These are phyloP conservation scores for Fusarium veterinarium DNA, from an alignment of 2,329 filamentous ascomycete genomes.

Conservation along the genomic window DNA sequence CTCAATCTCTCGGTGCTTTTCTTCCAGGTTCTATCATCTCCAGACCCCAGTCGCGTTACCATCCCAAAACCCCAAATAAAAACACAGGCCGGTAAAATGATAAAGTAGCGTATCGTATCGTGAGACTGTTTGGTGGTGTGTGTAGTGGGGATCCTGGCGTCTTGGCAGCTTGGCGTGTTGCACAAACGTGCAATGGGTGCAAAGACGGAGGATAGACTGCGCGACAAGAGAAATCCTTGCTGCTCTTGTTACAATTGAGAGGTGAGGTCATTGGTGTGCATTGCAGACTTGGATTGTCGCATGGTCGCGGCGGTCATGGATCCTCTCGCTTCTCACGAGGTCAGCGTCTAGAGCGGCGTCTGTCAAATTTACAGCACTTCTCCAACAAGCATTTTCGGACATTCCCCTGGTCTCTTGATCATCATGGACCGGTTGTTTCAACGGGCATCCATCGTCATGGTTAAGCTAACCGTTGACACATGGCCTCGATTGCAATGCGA, in stretches of 20 bases:
- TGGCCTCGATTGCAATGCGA: background rate
- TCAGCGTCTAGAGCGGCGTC: constrained; percentile 16
- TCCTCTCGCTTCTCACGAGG: constrained; percentile 3
- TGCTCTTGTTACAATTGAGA: constrained; percentile 23
- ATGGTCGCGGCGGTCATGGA: constrained; percentile 20
- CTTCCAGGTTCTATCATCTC: constrained; percentile 17
- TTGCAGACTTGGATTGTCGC: constrained; percentile 22
- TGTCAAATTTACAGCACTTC: constrained; percentile 2
- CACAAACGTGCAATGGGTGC: constrained; percentile 23
- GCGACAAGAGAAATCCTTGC: constrained; percentile 28
- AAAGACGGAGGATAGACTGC: constrained; percentile 4
- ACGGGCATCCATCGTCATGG: constrained; percentile 20
- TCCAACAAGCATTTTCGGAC: constrained; percentile 2
- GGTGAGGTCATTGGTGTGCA: constrained; percentile 43
- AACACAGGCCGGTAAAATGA: constrained; percentile 11
- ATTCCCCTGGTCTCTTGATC: constrained; percentile 22
- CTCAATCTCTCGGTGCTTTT: background rate
- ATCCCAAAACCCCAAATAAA: background rate
- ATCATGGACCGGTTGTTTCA: constrained; percentile 19
- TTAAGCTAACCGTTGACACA: constrained; percentile 14
- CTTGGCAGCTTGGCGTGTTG: constrained; percentile 38
- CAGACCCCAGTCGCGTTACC: constrained; percentile 23
- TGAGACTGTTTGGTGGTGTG: constrained; percentile 39
- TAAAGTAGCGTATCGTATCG: constrained; percentile 11
- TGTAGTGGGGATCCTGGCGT: constrained; percentile 35